Base-by-base conservation (phyloP, 768 basidiomycete species). In the Rhodocollybia butyracea region DNA sequence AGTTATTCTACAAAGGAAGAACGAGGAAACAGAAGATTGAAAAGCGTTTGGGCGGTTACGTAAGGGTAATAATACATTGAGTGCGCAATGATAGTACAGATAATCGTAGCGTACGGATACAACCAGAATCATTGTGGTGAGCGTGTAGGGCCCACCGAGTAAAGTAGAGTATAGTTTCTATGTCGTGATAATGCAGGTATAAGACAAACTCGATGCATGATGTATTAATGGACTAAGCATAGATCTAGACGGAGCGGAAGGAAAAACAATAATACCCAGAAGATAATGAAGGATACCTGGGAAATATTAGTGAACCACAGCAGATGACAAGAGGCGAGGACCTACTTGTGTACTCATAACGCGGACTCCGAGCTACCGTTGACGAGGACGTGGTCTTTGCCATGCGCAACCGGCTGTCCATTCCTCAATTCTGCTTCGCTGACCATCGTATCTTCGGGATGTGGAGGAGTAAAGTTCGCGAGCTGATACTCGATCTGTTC, bases 391-490 rank as follows among this genome's bases (percentile, higher is more conserved):
- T 54, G 41, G 41, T 54, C 53, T 46, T 51, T 71, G 67, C 58
- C 54, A 64, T 52, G 60, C 67, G 51, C 26, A 27, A 54, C 42
- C 2, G 53, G 53, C 11, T 46, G 53, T 11, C 53, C 64, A 57
- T 66, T 66, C 60, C 79, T 78, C 60, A 89, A 69, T 48, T 64
- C 68, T 30, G 76, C 80, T 68, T 92, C 91, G 60, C 77, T 76
- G 13, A 90, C 77, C 91, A 92, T 92, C 17, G 87, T 72, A 15
- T 78, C 76, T 54, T 82, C 78, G 0, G 90, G 90, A 64, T 93
- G 91, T 6, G 91, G 91, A 1, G 91, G 89, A 58, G 69, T 73
- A 71, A 83, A 94, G 10, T 70, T 70, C 50, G 68, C 68, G 41
- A 77, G 62, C 70, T 96, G 95, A n/a, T 72, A 64, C 46, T 75